Evolutionary conservation across 225 moss, liverwort and hornwort species (phyloP).

Genomic region (Sphagnum contortum): DNA sequence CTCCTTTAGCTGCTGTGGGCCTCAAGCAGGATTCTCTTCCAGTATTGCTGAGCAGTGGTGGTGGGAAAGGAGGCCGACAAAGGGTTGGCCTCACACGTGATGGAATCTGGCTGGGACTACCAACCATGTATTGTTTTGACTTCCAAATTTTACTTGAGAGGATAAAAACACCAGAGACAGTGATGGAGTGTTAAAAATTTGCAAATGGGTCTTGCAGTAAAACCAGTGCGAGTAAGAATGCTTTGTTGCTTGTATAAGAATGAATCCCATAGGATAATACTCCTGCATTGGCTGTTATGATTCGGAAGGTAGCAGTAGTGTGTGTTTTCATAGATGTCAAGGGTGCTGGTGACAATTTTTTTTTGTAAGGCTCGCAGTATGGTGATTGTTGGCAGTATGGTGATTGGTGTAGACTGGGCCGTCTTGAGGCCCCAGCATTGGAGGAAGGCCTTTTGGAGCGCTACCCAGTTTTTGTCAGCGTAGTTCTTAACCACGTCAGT

Average conservation of each 20-base stretch:
- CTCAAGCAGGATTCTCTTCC: slow-evolving; percentile 16
- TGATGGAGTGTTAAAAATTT: no score
- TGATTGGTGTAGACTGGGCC: slow-evolving; percentile 34
- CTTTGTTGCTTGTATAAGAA: no score
- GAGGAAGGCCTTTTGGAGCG: slow-evolving; percentile 79
- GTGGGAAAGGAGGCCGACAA: slow-evolving; percentile 27
- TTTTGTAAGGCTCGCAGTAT: no score
- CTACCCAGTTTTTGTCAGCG: slow-evolving; percentile 80
- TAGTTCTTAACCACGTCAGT: slow-evolving; percentile 90
- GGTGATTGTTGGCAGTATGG: no score
- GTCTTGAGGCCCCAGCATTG: slow-evolving; percentile 77
- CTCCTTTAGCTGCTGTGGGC: slow-evolving; percentile 11
- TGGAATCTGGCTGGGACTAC: slow-evolving; percentile 82
- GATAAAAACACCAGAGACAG: no score
- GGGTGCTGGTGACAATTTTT: no score
- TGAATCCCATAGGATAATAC: no score
- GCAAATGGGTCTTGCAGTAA: no score
- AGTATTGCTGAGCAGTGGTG: slow-evolving; percentile 1
- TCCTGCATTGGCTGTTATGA: no score
- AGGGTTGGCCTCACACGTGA: slow-evolving; percentile 68
- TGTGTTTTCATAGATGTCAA: no score
- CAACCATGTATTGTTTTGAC: slow-evolving; percentile 38
- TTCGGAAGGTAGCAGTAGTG: no score
- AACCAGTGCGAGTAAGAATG: no score
- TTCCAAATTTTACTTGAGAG: neutral